Evolutionary conservation across 495 filamentous ascomycete genomes (phyloP).

Genomic region (Penicillium goetzii): DNA sequence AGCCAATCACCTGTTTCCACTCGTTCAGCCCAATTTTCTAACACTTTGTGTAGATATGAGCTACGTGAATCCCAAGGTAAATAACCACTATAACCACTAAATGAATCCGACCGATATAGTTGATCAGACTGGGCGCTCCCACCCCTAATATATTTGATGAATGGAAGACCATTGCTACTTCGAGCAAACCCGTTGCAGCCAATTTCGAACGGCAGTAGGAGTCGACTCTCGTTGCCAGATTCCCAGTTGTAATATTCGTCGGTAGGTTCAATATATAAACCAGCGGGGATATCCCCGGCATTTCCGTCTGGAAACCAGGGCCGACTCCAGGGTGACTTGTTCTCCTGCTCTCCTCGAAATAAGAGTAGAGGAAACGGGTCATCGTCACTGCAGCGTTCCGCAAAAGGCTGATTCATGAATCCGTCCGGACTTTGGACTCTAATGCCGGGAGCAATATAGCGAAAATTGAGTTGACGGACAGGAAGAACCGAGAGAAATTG

Average conservation of each 20-base stretch:
- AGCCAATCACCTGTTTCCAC: constrained; percentile 1
- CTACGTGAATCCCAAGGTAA: constrained; percentile 4
- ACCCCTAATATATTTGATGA: not conserved
- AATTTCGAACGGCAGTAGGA: not conserved
- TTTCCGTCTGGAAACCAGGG: constrained; percentile 1
- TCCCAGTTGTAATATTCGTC: not conserved
- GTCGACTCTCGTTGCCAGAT: not conserved
- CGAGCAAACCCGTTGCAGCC: not conserved
- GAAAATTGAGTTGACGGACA: not conserved
- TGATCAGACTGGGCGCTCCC: not conserved
- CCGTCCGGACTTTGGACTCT: not conserved
- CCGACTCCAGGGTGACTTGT: not conserved
- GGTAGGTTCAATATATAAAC: not conserved
- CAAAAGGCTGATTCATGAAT: not conserved
- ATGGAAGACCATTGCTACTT: not conserved
- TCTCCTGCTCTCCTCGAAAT: constrained; percentile 1
- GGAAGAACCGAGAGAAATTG: not conserved
- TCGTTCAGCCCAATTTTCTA: not conserved
- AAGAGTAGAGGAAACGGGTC: not conserved
- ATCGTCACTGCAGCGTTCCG: not conserved
- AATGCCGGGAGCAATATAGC: not conserved
- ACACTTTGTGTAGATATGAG: constrained; percentile 1
- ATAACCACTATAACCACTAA: not conserved
- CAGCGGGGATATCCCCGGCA: not conserved
- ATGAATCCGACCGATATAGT: not conserved